Evolutionary conservation across 352 stramenopile species (phyloP).

Genomic region (Phytophthora hybrid): DNA sequence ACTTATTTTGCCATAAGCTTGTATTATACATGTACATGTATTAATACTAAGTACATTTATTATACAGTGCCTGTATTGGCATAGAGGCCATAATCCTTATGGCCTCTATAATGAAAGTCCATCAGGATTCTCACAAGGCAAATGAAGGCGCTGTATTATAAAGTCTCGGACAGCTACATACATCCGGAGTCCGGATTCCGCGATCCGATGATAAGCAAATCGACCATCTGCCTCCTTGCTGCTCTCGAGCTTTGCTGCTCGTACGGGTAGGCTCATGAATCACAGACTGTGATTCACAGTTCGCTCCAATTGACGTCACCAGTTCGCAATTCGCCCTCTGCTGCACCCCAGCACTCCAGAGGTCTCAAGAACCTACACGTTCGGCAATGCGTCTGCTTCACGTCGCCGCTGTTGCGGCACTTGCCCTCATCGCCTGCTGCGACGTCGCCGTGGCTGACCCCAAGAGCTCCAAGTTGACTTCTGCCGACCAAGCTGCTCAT

Average conservation of each 20-base stretch:
- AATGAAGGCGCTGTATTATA: too few relatives aligned
- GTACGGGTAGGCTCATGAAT: not conserved
- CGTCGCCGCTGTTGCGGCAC: slow-evolving; percentile 3
- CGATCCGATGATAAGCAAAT: slow-evolving; percentile 32
- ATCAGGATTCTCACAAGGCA: too few relatives aligned
- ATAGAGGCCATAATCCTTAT: too few relatives aligned
- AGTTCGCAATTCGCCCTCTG: slow-evolving; percentile 8
- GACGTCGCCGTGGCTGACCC: slow-evolving; percentile 6
- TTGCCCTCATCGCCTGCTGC: slow-evolving; percentile 16
- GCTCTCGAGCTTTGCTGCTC: slow-evolving; percentile 19
- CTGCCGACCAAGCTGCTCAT: not conserved
- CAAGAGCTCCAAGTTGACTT: slow-evolving; percentile 4
- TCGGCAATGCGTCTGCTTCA: slow-evolving; percentile 21
- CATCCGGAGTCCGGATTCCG: not conserved
- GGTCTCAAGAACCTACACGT: not conserved
- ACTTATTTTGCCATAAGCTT: too few relatives aligned
- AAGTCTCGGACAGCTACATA: too few relatives aligned
- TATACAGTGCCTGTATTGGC: too few relatives aligned
- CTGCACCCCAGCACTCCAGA: not conserved
- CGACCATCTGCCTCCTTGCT: slow-evolving; percentile 15
- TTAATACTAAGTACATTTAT: too few relatives aligned
- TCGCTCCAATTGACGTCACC: not conserved
- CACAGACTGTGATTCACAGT: not conserved
- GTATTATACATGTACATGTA: too few relatives aligned
- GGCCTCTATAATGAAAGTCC: too few relatives aligned